Evolutionary conservation across 306 rosid genomes (phyloP).

Genomic region (Mucuna pruriens): DNA sequence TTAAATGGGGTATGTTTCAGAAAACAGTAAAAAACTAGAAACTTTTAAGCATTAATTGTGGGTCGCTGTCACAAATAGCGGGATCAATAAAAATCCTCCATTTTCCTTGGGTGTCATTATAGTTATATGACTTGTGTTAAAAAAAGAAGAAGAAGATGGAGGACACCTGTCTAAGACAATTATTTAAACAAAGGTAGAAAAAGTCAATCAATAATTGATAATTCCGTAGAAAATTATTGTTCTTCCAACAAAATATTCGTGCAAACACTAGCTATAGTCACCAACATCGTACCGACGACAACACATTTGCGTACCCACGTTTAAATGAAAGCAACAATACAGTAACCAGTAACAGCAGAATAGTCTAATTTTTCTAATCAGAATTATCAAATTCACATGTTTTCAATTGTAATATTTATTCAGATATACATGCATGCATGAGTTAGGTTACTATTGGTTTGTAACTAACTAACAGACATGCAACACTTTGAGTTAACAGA

Average conservation of each 20-base stretch:
- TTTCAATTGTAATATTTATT: neutral
- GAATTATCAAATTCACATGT: neutral
- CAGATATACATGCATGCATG: neutral
- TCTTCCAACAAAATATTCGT: neutral
- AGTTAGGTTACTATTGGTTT: too few species aligned
- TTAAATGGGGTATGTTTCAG: neutral
- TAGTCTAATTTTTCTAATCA: neutral
- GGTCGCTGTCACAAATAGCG: neutral
- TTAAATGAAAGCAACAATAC: constrained; percentile 7
- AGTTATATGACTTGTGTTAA: constrained; percentile 7
- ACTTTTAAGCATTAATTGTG: neutral
- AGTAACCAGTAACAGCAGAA: neutral
- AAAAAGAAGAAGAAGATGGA: neutral
- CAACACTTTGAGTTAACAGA: constrained; percentile 37
- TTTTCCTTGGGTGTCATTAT: constrained; percentile 20
- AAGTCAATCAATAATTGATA: neutral
- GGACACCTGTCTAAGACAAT: neutral
- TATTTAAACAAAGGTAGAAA: neutral
- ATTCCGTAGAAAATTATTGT: neutral
- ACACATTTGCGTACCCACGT: neutral
- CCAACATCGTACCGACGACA: neutral
- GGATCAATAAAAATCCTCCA: neutral
- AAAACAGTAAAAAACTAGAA: too few species aligned
- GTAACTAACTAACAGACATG: too few species aligned
- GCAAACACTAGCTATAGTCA: neutral